These are phyloP conservation scores for Pleurotus eryngii DNA, from an alignment of 768 basidiomycete species.

Conservation along the genomic window DNA sequence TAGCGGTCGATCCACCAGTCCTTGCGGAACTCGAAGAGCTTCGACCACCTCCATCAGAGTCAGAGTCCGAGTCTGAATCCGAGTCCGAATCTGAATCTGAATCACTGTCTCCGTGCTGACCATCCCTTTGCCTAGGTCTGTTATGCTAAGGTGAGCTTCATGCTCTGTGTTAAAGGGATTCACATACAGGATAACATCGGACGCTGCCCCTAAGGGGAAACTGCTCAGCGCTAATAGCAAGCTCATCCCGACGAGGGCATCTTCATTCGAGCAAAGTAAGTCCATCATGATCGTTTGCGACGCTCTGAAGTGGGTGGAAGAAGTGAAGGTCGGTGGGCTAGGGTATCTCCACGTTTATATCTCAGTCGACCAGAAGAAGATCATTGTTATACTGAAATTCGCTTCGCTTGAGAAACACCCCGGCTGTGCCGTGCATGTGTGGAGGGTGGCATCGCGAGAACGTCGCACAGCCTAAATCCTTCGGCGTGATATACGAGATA, in stretches of 20 bases:
- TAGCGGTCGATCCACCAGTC: neutral
- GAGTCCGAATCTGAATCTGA: constrained; percentile 13
- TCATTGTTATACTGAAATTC: neutral
- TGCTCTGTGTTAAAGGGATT: neutral
- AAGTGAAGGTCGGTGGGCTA: too few relatives aligned
- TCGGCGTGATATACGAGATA: neutral
- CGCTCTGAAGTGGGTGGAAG: too few relatives aligned
- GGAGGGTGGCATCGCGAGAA: neutral
- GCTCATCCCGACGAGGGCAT: neutral
- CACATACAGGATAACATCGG: neutral
- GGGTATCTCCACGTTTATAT: too few relatives aligned
- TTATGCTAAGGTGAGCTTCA: neutral
- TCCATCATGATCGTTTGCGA: neutral
- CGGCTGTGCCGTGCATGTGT: neutral
- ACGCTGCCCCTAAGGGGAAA: neutral
- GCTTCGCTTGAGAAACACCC: neutral
- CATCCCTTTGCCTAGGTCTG: neutral
- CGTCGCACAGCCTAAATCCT: neutral
- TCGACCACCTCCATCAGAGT: constrained; percentile 11
- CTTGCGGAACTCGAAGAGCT: constrained; percentile 12
- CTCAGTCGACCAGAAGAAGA: too few relatives aligned
- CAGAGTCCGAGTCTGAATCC: constrained; percentile 16
- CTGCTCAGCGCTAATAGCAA: neutral
- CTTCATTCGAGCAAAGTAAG: neutral
- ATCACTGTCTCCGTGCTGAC: constrained; percentile 10